Conservation (phyloP, 2,329 filamentous ascomycete genomes). For the Alternaria sp. region DNA sequence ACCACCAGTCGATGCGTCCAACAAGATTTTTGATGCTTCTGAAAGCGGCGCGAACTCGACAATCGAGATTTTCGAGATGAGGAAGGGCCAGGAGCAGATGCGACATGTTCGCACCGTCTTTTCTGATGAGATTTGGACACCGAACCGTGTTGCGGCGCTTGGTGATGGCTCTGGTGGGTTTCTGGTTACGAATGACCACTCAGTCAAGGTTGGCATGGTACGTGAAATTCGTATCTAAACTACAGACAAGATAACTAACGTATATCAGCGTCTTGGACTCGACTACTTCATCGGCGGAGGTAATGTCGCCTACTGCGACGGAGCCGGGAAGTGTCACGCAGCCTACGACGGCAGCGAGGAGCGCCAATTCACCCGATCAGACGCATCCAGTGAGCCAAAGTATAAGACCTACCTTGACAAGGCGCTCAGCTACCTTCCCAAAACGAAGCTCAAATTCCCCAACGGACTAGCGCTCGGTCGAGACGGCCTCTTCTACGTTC, state of each 20-base stretch:
- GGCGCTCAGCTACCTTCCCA: slow-evolving; percentile 11
- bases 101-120: slow-evolving; percentile 29
- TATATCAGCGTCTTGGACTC: slow-evolving; percentile 18
- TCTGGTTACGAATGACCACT: slow-evolving; percentile 37
- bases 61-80: slow-evolving; percentile 36
- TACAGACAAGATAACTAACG: not conserved
- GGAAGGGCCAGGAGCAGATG: slow-evolving; percentile 29
- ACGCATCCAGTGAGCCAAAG: not conserved
- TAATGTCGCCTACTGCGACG: slow-evolving; percentile 33
- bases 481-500: slow-evolving; percentile 37
- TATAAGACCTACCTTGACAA: slow-evolving; percentile 11
- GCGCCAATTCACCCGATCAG: not conserved
- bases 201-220: slow-evolving; percentile 32
- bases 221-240: not conserved
- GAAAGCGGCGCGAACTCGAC: slow-evolving; percentile 34
- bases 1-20: slow-evolving; percentile 32
- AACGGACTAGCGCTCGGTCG: slow-evolving; percentile 34
- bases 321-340: slow-evolving; percentile 23
- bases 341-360: slow-evolving; percentile 19
- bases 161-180: slow-evolving; percentile 28
- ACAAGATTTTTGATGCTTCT: slow-evolving; percentile 27
- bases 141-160: slow-evolving; percentile 33
- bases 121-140: slow-evolving; percentile 25
- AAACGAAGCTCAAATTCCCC: slow-evolving; percentile 36
- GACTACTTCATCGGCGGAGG: slow-evolving; percentile 38